Conservation (phyloP, 169 alveolate genomes). For the Cryptosporidium parvum region DNA sequence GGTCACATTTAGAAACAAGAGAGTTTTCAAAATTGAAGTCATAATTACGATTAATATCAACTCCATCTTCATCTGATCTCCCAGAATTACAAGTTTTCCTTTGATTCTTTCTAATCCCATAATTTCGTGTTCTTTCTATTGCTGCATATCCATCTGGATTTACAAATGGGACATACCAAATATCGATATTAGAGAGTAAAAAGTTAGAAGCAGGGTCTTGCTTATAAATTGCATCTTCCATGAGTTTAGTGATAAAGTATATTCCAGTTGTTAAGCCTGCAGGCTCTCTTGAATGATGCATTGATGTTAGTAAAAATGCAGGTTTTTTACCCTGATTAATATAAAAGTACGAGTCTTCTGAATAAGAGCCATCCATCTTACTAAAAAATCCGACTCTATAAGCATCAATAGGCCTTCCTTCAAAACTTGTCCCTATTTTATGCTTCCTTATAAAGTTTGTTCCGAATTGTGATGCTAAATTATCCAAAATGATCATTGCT, state of each 20-base stretch:
- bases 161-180: slow-evolving; percentile 75
- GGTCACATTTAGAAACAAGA: slow-evolving; percentile 35
- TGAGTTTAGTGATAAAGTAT: slow-evolving; percentile 25
- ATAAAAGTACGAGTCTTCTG: not conserved
- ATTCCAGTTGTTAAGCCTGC: slow-evolving; percentile 57
- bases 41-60: slow-evolving; percentile 77
- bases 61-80: slow-evolving; percentile 44
- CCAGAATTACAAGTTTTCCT: slow-evolving; percentile 70
- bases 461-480: slow-evolving; percentile 11
- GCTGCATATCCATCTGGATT: slow-evolving; percentile 80
- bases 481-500: slow-evolving; percentile 18
- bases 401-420: slow-evolving; percentile 52
- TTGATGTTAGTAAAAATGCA: slow-evolving; percentile 45
- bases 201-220: slow-evolving; percentile 9
- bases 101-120: slow-evolving; percentile 62
- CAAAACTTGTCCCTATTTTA: slow-evolving; percentile 38
- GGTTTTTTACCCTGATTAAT: slow-evolving; percentile 8
- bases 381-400: slow-evolving; percentile 22
- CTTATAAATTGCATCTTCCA: slow-evolving; percentile 43
- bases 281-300: slow-evolving; percentile 73
- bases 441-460: slow-evolving; percentile 14
- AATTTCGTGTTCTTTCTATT: slow-evolving; percentile 43
- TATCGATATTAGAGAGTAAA: slow-evolving; percentile 12
- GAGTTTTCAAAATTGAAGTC: slow-evolving; percentile 37
- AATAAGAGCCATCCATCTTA: not conserved